phyloP scores from a whole-genome alignment of 148 eudicot genomes.

The Suaeda aralocaspica region DNA sequence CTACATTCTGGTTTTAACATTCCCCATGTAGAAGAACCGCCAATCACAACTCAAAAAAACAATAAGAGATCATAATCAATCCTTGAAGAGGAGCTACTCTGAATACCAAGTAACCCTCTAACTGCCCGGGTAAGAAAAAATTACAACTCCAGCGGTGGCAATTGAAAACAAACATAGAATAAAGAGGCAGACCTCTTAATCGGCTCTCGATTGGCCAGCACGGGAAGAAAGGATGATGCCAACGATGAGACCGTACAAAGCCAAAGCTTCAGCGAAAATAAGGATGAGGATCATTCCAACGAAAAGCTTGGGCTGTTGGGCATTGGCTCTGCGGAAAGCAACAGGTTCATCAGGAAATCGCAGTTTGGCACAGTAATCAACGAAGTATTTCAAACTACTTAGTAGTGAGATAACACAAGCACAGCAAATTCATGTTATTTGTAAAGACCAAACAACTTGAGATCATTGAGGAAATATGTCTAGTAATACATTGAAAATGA shows the following conservation, averaged over 20 bases:
- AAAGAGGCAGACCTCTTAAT: slow-evolving; percentile 23
- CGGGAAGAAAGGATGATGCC: slow-evolving; percentile 57
- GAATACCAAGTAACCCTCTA: slow-evolving; percentile 25
- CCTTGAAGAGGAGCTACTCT: slow-evolving; percentile 22
- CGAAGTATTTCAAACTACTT: too few relatives aligned
- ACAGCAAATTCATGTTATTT: too few relatives aligned
- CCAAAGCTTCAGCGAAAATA: slow-evolving; percentile 56
- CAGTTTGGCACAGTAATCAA: too few relatives aligned
- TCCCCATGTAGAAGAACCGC: slow-evolving; percentile 19
- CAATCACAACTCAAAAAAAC: slow-evolving; percentile 20
- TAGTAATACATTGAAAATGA: too few relatives aligned
- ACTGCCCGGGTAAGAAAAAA: slow-evolving; percentile 21
- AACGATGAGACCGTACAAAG: slow-evolving; percentile 52
- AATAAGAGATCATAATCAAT: slow-evolving; percentile 13
- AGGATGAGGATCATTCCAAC: slow-evolving; percentile 57
- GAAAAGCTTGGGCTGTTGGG: slow-evolving; percentile 56
- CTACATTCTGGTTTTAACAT: slow-evolving; percentile 25
- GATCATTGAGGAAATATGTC: too few relatives aligned
- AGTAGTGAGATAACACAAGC: too few relatives aligned
- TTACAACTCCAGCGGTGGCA: slow-evolving; percentile 23
- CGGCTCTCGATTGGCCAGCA: slow-evolving; percentile 60
- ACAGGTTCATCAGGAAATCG: slow-evolving; percentile 19
- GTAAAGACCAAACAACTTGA: too few relatives aligned
- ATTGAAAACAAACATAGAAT: slow-evolving; percentile 1
- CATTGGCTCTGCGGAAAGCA: slow-evolving; percentile 41